Evolutionary conservation across 169 alveolate species (phyloP).

Genomic region (Babesia divergens): DNA sequence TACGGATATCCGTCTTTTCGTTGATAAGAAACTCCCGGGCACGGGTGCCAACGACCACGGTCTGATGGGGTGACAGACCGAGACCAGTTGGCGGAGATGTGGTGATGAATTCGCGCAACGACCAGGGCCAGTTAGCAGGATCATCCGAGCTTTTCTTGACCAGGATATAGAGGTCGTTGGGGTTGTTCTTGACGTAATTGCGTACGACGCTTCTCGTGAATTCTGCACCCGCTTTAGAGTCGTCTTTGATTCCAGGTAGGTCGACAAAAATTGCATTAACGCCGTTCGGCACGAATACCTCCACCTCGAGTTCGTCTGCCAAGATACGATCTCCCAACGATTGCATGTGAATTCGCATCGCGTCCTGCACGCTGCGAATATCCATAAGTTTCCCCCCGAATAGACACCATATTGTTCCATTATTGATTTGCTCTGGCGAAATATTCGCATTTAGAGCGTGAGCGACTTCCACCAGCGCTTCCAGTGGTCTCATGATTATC

Average conservation of each 20-base stretch:
- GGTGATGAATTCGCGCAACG: constrained; percentile 78
- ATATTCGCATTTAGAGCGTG: constrained; percentile 4
- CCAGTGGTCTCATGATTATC: constrained; percentile 75
- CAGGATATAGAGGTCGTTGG: constrained; percentile 83
- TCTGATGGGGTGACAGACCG: constrained; percentile 82
- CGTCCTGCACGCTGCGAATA: constrained; percentile 76
- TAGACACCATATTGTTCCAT: constrained; percentile 30
- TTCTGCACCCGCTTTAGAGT: constrained; percentile 84
- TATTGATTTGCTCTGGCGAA: neutral
- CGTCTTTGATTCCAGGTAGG: constrained; percentile 87
- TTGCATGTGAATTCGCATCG: constrained; percentile 78
- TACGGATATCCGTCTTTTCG: constrained; percentile 77
- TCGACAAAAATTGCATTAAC: constrained; percentile 87
- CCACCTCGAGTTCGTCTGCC: constrained; percentile 80
- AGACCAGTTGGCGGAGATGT: constrained; percentile 79
- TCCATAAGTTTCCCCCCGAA: constrained; percentile 67
- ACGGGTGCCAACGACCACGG: constrained; percentile 86
- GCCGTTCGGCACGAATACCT: constrained; percentile 82
- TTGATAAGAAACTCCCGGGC: constrained; percentile 79
- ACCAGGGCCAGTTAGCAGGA: constrained; percentile 90
- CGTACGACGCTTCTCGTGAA: constrained; percentile 82
- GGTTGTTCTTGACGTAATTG: constrained; percentile 81
- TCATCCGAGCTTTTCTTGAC: constrained; percentile 87
- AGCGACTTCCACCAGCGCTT: constrained; percentile 24
- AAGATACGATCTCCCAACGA: constrained; percentile 71